A percentile compares a stretch with the other conserved stretches of the same genome.
Conservation (phyloP, 768 basidiomycete genomes). For the Phanerodontia chrysosporium region DNA sequence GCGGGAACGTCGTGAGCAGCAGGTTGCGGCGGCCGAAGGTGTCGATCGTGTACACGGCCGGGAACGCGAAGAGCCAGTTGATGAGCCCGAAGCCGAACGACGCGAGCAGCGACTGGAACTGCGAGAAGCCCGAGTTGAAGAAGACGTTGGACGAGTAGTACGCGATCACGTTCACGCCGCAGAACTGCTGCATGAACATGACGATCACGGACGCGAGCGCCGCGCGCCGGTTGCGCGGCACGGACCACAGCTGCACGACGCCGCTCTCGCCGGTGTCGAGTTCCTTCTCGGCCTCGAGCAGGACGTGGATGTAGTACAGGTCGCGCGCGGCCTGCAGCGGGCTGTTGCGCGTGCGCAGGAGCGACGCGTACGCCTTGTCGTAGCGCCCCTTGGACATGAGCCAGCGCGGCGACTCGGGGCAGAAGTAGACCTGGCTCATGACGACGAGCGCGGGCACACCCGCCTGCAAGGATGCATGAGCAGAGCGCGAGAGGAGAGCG, state of each 20-base stretch:
- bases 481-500: not conserved
- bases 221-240: slow-evolving; percentile 71
- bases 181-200: slow-evolving; percentile 82
- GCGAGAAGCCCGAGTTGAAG: slow-evolving; percentile 47
- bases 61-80: slow-evolving; percentile 40
- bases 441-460: slow-evolving; percentile 38
- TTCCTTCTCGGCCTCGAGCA: slow-evolving; percentile 61
- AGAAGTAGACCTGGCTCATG: slow-evolving; percentile 39
- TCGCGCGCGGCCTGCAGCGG: slow-evolving; percentile 79
- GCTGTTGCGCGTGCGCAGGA: slow-evolving; percentile 63
- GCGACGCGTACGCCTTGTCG: slow-evolving; percentile 53
- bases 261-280: slow-evolving; percentile 48
- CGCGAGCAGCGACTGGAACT: slow-evolving; percentile 54
- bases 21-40: slow-evolving; percentile 61
- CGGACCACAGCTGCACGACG: slow-evolving; percentile 65
- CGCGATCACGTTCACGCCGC: slow-evolving; percentile 75
- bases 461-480: slow-evolving; percentile 22
- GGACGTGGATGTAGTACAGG: slow-evolving; percentile 65
- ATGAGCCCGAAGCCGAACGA: slow-evolving; percentile 55
- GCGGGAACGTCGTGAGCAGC: slow-evolving; percentile 50
- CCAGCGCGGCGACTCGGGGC: slow-evolving; percentile 81
- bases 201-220: slow-evolving; percentile 57
- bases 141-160: slow-evolving; percentile 85
- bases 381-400: slow-evolving; percentile 76
- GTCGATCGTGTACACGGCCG: slow-evolving; percentile 52